Percentiles rank a stretch among this genome's conserved stretches.
Evolutionary conservation across 2,329 filamentous ascomycete species (phyloP).

Genomic region (Bipolaris gigantea): DNA sequence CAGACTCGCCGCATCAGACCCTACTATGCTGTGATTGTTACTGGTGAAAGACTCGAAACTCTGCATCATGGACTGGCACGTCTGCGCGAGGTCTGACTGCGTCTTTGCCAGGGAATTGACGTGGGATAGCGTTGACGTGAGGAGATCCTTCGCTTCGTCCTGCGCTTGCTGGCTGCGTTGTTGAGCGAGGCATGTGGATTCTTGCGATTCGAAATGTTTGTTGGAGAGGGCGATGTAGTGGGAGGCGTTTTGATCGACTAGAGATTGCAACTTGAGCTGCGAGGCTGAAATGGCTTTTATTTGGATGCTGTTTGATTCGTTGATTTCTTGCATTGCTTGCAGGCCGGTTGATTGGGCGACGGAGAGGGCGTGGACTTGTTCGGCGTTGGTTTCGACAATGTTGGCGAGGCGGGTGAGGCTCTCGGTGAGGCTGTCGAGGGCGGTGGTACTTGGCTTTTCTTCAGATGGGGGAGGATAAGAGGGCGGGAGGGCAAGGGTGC

Average conservation of each 20-base stretch:
- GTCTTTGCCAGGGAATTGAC: conserved; percentile 33
- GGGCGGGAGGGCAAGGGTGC: conserved; percentile 21
- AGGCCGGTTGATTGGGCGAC: conserved; percentile 41
- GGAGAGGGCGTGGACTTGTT: conserved; percentile 38
- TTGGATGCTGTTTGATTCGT: conserved; percentile 39
- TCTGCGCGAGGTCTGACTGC: conserved; percentile 33
- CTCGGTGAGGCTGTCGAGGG: conserved; percentile 28
- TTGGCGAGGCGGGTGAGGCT: conserved; percentile 32
- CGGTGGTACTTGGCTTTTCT: conserved; percentile 14
- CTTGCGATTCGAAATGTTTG: conserved; percentile 34
- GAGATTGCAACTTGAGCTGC: conserved; percentile 34
- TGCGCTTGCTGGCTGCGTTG: conserved; percentile 30
- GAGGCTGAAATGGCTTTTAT: conserved; percentile 40
- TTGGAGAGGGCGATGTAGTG: conserved; percentile 43
- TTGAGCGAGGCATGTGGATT: conserved; percentile 29
- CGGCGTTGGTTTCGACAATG: conserved; percentile 35
- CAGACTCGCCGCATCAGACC: conserved; percentile 22
- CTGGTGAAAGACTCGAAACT: conserved; percentile 27
- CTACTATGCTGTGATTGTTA: conserved; percentile 16
- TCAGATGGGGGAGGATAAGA: neutral
- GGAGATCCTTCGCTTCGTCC: conserved; percentile 31
- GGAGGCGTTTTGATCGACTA: conserved; percentile 39
- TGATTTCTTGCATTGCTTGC: conserved; percentile 43
- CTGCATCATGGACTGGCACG: conserved; percentile 36
- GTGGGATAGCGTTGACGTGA: conserved; percentile 33